phyloP scores from a whole-genome alignment of 2,329 filamentous ascomycete species.

The Phialocephala sp. region DNA sequence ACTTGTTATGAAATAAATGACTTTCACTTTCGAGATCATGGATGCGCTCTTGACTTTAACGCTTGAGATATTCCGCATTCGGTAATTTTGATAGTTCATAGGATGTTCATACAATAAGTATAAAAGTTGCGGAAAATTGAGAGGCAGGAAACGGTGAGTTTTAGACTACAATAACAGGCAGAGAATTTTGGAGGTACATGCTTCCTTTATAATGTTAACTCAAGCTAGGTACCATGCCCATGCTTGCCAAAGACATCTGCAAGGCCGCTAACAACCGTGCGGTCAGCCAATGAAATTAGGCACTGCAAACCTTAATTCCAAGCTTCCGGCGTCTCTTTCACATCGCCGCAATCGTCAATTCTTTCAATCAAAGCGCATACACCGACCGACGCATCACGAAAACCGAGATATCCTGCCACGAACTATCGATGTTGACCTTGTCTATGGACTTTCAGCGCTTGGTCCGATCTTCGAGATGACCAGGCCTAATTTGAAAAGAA shows the following conservation, averaged over 20 bases:
- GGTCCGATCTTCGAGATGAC: constrained; percentile 31
- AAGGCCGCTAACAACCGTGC: neutral
- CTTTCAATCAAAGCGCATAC: constrained; percentile 3
- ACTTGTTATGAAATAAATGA: neutral
- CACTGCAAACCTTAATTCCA: neutral
- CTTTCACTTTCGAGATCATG: neutral
- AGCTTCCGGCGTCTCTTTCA: neutral
- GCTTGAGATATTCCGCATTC: too few relatives aligned
- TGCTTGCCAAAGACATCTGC: neutral
- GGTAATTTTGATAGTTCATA: too few relatives aligned
- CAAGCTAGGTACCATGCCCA: neutral
- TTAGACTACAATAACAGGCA: too few relatives aligned
- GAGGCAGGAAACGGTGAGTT: too few relatives aligned
- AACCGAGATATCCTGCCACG: constrained; percentile 1
- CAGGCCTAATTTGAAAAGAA: constrained; percentile 31
- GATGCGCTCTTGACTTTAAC: too few relatives aligned
- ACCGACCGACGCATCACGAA: constrained; percentile 13
- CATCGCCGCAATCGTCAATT: constrained; percentile 12
- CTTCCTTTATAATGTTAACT: neutral
- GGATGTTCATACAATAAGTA: too few relatives aligned
- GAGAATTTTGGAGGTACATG: neutral
- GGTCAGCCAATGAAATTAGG: neutral
- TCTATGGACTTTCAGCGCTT: constrained; percentile 4
- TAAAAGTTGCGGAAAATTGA: too few relatives aligned
- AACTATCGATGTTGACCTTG: constrained; percentile 22